Conservation (phyloP, 257 asterid species). For the Przewalskia tangutica region DNA sequence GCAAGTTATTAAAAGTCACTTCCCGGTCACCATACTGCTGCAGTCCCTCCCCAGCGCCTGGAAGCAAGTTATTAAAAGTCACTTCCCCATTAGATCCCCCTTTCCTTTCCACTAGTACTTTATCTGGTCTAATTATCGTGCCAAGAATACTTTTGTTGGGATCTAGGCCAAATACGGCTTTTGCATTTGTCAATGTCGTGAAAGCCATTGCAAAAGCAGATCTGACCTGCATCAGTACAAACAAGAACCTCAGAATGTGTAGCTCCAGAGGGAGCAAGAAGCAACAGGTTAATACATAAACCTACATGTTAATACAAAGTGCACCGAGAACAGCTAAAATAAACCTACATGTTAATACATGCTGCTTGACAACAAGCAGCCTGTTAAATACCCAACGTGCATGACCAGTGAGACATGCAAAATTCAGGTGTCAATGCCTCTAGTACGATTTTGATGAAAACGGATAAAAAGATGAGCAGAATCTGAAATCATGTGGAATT, state of each 20-base stretch:
- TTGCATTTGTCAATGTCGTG: constrained; percentile 50
- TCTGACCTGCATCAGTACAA: constrained; percentile 44
- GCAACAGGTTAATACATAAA: too few relatives aligned
- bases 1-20: constrained; percentile 34
- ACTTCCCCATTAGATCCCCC: constrained; percentile 57
- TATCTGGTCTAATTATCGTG: constrained; percentile 74
- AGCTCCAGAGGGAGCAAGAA: constrained; percentile 2
- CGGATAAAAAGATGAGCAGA: background rate
- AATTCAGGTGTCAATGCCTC: background rate
- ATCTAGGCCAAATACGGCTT: constrained; percentile 47
- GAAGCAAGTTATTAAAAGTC: too few relatives aligned
- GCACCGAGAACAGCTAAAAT: background rate
- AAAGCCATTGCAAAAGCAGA: constrained; percentile 91
- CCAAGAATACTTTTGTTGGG: constrained; percentile 75
- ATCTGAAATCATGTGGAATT: background rate
- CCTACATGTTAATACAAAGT: too few relatives aligned
- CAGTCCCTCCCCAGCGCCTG: too few relatives aligned
- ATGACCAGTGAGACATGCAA: background rate
- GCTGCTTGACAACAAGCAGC: background rate
- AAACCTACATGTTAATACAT: background rate
- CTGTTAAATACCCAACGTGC: background rate
- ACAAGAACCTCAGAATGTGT: constrained; percentile 3
- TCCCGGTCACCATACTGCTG: too few relatives aligned
- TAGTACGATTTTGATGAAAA: background rate
- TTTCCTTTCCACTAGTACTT: constrained; percentile 67